Base-by-base conservation (phyloP, 2,329 filamentous ascomycete genomes). In the Neopestalotiopsis rosae region DNA sequence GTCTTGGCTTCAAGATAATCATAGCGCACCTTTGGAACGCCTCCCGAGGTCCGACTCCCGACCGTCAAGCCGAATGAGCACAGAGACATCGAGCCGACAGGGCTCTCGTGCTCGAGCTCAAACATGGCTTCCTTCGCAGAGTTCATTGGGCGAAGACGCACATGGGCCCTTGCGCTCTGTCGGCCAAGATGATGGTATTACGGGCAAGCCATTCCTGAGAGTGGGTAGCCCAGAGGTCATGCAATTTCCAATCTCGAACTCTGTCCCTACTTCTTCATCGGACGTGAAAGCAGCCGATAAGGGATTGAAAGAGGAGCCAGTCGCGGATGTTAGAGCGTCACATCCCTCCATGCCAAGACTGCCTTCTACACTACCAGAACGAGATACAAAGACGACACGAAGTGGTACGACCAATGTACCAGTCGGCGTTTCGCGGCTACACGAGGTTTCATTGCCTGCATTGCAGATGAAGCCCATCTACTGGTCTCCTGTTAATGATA, bases 391-490 rank as follows among this genome's bases (percentile, higher is more conserved):
- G n/a, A 38, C 65, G 13, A 69, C 69, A 38, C 67, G 68, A 28
- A 80, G 75, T 56, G 77, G 77, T 30, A 71, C 80, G 69, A 76
- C 80, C 5, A 90, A 92, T 69, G 90, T 98, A 2, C 90, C 94
- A 3, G 95, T 98, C 1, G 96, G 96, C 0, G 86, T 96, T 5
- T 97, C 95, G n/a, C 89, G 94, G 72, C 84, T 99, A 69, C 95
- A 99, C 78, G 88, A 95, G 75, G 95, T 98, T 1, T 90, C 93
- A 69, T 85, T 98, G 74, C 94, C 95, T 28, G 88, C 88, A 66
- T 82, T 97, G 42, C 87, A 93, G 76, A 97, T 99, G 94, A 94
- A 95, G 79, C 96, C 96, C 0, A 98, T 98, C 69, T 99, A 99
- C 78, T 99, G 96, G 96, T 95, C 92, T 20, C 95, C 96, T 7